Evolutionary conservation across 208 protist genomes (phyloP).

Genomic region (Wallacemonas collosoma): DNA sequence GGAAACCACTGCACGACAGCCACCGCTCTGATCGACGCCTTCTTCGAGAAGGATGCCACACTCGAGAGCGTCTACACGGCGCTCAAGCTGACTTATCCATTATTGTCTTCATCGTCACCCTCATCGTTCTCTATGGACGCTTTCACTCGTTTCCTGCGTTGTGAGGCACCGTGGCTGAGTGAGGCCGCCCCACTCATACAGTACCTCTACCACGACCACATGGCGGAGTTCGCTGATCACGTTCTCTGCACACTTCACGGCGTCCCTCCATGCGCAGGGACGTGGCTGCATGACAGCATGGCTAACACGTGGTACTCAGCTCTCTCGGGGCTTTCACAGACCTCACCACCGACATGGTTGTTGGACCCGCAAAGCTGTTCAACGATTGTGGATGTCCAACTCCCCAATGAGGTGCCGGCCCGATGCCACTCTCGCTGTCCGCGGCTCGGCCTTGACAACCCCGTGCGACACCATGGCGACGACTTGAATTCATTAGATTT

Average conservation of each 20-base stretch:
- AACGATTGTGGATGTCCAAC: neutral
- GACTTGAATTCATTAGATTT: too few relatives aligned
- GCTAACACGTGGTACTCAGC: conserved; percentile 1
- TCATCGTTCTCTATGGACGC: neutral
- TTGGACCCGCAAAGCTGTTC: neutral
- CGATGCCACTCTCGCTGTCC: neutral
- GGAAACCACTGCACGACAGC: conserved; percentile 4
- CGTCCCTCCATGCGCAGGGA: neutral
- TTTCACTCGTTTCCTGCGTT: neutral
- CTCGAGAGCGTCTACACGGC: conserved; percentile 7
- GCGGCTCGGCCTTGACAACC: conserved; percentile 7
- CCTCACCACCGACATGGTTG: conserved; percentile 24
- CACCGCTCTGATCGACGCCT: neutral
- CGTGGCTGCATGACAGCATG: neutral
- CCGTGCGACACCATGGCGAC: too few relatives aligned
- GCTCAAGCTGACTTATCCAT: neutral
- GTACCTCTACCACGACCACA: conserved; percentile 22
- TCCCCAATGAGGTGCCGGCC: neutral
- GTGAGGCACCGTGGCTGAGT: conserved; percentile 19
- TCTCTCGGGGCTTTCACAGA: neutral
- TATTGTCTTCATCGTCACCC: neutral
- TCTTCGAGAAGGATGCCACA: neutral
- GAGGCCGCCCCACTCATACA: conserved; percentile 33
- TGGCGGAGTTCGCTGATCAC: conserved; percentile 34
- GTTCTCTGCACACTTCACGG: conserved; percentile 17